Percentiles rank a stretch among this genome's conserved stretches.
Conservation (phyloP, 2,329 filamentous ascomycete genomes). For the Tolypocladium album region DNA sequence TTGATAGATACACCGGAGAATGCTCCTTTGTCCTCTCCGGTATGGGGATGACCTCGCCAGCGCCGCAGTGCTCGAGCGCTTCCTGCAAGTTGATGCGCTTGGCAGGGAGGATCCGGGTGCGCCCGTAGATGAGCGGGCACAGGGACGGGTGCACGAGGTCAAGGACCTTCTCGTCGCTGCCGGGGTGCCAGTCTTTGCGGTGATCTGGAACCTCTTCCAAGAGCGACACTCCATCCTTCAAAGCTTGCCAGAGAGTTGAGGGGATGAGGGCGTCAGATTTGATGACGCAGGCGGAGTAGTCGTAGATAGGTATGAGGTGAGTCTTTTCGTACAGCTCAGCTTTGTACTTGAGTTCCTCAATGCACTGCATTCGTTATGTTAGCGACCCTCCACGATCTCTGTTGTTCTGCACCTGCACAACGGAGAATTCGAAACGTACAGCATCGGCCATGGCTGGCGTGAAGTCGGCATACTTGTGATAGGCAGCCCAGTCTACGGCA, state of each 20-base stretch:
- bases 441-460: not conserved
- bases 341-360: conserved; percentile 20
- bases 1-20: too few relatives aligned
- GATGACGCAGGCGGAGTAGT: conserved; percentile 18
- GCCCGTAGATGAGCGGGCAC: conserved; percentile 47
- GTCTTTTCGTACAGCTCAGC: conserved; percentile 20
- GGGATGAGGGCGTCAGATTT: conserved; percentile 22
- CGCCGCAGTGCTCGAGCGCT: conserved; percentile 22
- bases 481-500: not conserved
- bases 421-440: not conserved
- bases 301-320: conserved; percentile 20
- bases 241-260: conserved; percentile 14
- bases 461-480: not conserved
- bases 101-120: conserved; percentile 21
- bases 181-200: conserved; percentile 50
- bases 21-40: not conserved
- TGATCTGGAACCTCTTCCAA: conserved; percentile 42
- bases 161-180: conserved; percentile 43
- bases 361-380: conserved; percentile 11
- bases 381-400: not conserved
- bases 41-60: conserved; percentile 17
- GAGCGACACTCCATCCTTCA: conserved; percentile 29
- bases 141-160: conserved; percentile 55
- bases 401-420: not conserved
- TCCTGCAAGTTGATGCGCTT: conserved; percentile 23